These are phyloP conservation scores for Paraglomus occultum DNA, from an alignment of 192 early-diverging fungal species.

Conservation along the genomic window DNA sequence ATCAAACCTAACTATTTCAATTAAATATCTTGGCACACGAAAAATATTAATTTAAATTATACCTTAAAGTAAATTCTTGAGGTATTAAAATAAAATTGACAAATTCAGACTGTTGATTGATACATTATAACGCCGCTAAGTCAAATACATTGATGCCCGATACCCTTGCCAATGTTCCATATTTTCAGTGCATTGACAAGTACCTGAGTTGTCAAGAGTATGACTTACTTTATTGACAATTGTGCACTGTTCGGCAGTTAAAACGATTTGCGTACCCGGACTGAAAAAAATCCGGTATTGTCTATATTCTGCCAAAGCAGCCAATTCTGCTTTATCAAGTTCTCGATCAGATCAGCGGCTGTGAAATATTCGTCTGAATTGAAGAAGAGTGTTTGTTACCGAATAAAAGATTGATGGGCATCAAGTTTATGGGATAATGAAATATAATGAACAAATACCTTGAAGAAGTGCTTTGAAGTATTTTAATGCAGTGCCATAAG, in stretches of 20 bases:
- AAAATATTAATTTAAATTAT: too few species aligned
- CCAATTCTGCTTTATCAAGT: slow-evolving; percentile 61
- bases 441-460: slow-evolving; percentile 31
- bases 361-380: slow-evolving; percentile 71
- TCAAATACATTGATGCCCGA: too few species aligned
- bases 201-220: slow-evolving; percentile 38
- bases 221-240: neutral
- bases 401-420: neutral
- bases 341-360: slow-evolving; percentile 67
- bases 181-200: slow-evolving; percentile 41
- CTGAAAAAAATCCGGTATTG: slow-evolving; percentile 71
- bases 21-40: too few species aligned
- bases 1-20: too few species aligned
- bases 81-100: too few species aligned
- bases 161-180: slow-evolving; percentile 36
- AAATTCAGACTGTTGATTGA: too few species aligned
- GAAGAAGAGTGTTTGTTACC: neutral
- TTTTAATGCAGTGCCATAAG: slow-evolving; percentile 79
- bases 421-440: neutral
- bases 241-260: too few species aligned
- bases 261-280: slow-evolving; percentile 45
- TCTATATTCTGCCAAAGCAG: slow-evolving; percentile 52
- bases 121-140: too few species aligned
- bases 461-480: slow-evolving; percentile 73
- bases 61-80: too few species aligned